Evolutionary conservation across 1,284 basidiomycete species (phyloP), one percentile per base, ranked within the genome.

Genomic region (Apiotrichum brassicae): DNA sequence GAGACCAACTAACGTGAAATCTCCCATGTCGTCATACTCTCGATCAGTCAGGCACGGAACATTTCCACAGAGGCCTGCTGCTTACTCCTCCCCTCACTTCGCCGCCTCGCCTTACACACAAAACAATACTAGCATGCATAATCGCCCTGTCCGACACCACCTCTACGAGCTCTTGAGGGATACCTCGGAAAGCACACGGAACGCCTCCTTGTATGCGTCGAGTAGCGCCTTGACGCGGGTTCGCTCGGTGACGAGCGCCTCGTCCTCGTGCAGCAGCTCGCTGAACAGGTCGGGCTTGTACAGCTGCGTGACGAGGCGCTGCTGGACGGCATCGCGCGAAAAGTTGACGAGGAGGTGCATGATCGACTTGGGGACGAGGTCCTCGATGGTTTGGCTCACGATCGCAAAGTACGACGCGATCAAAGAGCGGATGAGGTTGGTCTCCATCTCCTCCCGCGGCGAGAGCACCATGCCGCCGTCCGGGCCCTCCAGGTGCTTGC

Each of bases 331-430:
- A 66, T 97, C 88, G 41, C 89, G 85, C n/a, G 91, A 92, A 68
- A 90, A 82, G 76, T 97, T 98, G 67, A 99, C 72, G 37, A 74
- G 58, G 16, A 74, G 55, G 75, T 92, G 90, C 88, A 93, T 93
- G 75, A 92, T 85, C 18, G 91, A 88, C 75, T 99, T 99, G 32
- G 95, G 95, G 18, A 98, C 83, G 54, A 97, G 80, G 71, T 98
- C 95, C 66, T 97, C 90, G 59, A 99, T 97, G 63, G 85, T 88
- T 71, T 97, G 91, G 30, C 95, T 84, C 19, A 95, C 87, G 70
- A 99, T 98, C 58, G 81, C 79, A 76, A 99, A 99, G 78, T 99
- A 98, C 14, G 88, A 91, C 24, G 84, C 82, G 68, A 99, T 98
- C 59, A 98, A 81, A 3, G 87, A 87, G 46, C 93, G 84, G 66